Evolutionary conservation across 2,329 filamentous ascomycete species (phyloP).

Genomic region (Calonectria montana): DNA sequence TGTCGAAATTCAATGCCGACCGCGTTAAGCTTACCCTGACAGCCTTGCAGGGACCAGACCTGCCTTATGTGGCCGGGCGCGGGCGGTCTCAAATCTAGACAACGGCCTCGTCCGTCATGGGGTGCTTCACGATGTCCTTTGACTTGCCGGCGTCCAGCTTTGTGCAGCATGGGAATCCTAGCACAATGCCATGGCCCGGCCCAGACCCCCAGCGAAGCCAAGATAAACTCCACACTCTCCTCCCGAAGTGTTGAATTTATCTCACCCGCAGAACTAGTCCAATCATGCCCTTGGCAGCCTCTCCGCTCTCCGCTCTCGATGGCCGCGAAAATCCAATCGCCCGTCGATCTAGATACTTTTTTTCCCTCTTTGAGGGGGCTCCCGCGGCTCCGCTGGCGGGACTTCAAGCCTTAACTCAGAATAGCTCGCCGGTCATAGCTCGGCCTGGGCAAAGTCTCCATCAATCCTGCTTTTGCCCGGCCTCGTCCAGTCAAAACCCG

Average conservation of each 20-base stretch:
- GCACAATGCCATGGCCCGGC: background rate
- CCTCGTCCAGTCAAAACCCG: background rate
- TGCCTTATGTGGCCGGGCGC: background rate
- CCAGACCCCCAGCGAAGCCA: background rate
- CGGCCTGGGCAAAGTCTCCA: background rate
- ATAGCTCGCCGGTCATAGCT: slow-evolving; percentile 3
- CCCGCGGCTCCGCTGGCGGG: background rate
- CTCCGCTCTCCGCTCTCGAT: background rate
- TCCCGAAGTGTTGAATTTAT: slow-evolving; percentile 4
- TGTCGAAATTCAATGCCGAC: background rate
- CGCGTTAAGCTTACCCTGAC: slow-evolving; percentile 2
- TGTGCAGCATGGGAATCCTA: slow-evolving; percentile 1
- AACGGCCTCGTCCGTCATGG: background rate
- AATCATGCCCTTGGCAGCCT: background rate
- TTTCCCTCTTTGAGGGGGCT: background rate
- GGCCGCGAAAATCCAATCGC: background rate
- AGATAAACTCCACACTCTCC: background rate
- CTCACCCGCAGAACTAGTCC: background rate
- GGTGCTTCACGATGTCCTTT: background rate
- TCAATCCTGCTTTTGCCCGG: slow-evolving; percentile 23
- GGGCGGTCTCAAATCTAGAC: background rate
- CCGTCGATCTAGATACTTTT: background rate
- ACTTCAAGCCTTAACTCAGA: background rate
- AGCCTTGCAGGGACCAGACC: background rate
- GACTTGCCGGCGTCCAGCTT: background rate